A percentile compares a stretch with the other conserved stretches of the same genome.
These are phyloP conservation scores for Peronospora tabacina DNA, from an alignment of 352 stramenopile species.

Conservation along the genomic window DNA sequence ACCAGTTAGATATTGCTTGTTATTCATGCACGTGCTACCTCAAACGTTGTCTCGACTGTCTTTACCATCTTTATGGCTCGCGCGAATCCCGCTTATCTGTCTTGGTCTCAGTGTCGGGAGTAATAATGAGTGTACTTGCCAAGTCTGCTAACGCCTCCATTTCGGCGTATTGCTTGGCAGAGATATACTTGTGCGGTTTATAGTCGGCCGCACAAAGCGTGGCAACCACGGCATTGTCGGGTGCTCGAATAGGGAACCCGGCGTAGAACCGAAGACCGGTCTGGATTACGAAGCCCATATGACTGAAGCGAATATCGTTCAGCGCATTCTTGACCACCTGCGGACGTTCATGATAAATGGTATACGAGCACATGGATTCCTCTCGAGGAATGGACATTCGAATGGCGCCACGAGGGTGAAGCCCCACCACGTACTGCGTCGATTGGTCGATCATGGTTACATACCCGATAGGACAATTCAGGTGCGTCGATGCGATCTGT, in stretches of 20 bases:
- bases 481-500: constrained; percentile 36
- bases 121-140: constrained; percentile 34
- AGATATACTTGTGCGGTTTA: constrained; percentile 52
- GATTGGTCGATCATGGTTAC: constrained; percentile 51
- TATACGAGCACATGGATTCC: constrained; percentile 57
- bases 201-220: constrained; percentile 50
- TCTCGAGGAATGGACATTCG: constrained; percentile 33
- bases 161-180: constrained; percentile 62
- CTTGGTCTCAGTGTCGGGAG: constrained; percentile 18
- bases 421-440: constrained; percentile 41
- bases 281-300: constrained; percentile 46
- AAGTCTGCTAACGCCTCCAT: constrained; percentile 59
- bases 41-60: neutral
- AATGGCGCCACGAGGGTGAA: constrained; percentile 24
- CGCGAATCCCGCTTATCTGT: constrained; percentile 8
- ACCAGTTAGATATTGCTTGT: constrained; percentile 16
- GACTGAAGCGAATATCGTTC: constrained; percentile 55
- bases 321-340: constrained; percentile 52
- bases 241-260: constrained; percentile 47
- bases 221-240: constrained; percentile 44
- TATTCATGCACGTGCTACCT: constrained; percentile 6
- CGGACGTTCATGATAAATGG: constrained; percentile 49
- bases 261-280: constrained; percentile 60
- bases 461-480: constrained; percentile 55
- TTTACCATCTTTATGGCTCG: constrained; percentile 11